Conservation (phyloP, 2,329 filamentous ascomycete species). For the Trichoderma sp. region DNA sequence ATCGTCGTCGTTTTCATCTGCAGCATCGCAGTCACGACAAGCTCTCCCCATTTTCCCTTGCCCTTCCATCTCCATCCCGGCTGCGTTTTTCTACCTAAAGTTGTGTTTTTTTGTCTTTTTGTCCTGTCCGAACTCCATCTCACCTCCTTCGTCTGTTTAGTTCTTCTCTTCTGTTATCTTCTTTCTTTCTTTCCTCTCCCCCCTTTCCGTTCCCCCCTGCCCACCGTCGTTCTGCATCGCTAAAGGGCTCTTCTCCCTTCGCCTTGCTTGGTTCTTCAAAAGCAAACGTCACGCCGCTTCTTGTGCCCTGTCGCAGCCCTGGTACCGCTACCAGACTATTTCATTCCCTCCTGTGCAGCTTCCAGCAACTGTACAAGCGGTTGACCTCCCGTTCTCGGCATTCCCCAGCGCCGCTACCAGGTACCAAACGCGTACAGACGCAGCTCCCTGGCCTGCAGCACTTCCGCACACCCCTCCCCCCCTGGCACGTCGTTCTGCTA, state of each 20-base stretch:
- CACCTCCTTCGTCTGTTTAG: not conserved
- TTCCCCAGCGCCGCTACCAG: not conserved
- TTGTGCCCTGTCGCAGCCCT: slow-evolving; percentile 1
- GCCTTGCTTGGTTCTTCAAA: not conserved
- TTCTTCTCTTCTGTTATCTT: not conserved
- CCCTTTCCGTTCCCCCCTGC: not conserved
- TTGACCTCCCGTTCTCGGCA: not conserved
- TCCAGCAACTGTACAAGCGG: not conserved
- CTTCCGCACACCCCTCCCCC: slow-evolving; percentile 6
- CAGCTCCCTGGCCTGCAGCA: not conserved
- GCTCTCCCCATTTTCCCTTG: not conserved
- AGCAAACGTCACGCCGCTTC: slow-evolving; percentile 15
- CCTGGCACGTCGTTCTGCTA: slow-evolving; percentile 4
- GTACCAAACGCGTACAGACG: not conserved
- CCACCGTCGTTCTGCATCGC: not conserved
- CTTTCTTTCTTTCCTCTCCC: not conserved
- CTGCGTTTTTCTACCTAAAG: not conserved
- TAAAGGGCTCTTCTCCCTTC: not conserved
- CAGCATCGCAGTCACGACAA: not conserved
- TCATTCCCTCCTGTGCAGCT: not conserved
- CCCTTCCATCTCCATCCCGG: not conserved
- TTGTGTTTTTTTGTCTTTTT: not conserved
- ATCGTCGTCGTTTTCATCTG: slow-evolving; percentile 16
- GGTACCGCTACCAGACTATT: not conserved
- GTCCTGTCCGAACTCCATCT: not conserved